These are phyloP conservation scores for Globisporangium nagaii DNA, from an alignment of 352 stramenopile genomes.

Conservation along the genomic window DNA sequence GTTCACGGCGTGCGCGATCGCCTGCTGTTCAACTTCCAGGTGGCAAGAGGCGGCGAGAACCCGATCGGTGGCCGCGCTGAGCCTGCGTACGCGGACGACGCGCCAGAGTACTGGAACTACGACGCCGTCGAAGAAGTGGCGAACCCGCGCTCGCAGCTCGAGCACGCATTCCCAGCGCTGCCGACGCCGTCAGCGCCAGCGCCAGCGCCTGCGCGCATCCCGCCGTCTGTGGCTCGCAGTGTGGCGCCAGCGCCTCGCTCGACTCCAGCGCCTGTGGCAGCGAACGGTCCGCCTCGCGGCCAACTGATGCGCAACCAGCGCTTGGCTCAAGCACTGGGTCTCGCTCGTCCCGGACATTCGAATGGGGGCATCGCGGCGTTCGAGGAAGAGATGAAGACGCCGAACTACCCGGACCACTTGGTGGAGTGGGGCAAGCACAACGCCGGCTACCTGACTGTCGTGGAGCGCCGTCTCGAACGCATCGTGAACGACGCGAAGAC, in stretches of 20 bases:
- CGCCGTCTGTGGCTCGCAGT: slow-evolving; percentile 30
- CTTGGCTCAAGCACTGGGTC: slow-evolving; percentile 53
- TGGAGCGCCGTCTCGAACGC: slow-evolving; percentile 70
- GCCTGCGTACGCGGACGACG: slow-evolving; percentile 22
- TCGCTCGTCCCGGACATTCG: slow-evolving; percentile 32
- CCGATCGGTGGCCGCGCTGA: slow-evolving; percentile 30
- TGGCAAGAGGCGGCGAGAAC: slow-evolving; percentile 51
- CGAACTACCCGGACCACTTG: slow-evolving; percentile 51
- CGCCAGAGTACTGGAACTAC: slow-evolving; percentile 62
- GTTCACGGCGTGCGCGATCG: slow-evolving; percentile 71
- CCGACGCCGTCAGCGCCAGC: slow-evolving; percentile 33
- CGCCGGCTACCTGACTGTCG: slow-evolving; percentile 55
- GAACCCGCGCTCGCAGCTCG: slow-evolving; percentile 23
- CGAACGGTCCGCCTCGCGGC: slow-evolving; percentile 26
- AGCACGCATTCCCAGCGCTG: slow-evolving; percentile 63
- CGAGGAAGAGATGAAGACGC: slow-evolving; percentile 73
- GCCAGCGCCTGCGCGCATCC: slow-evolving; percentile 28
- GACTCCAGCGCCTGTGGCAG: slow-evolving; percentile 13
- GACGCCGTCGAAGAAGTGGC: slow-evolving; percentile 23
- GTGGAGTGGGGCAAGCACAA: slow-evolving; percentile 74
- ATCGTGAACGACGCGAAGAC: slow-evolving; percentile 63
- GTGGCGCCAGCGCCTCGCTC: slow-evolving; percentile 8
- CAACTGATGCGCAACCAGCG: slow-evolving; percentile 68
- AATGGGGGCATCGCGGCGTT: slow-evolving; percentile 41
- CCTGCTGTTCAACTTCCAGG: slow-evolving; percentile 71